phyloP scores from a whole-genome alignment of 192 early-diverging fungal genomes.

The Umbelopsis ramanniana region DNA sequence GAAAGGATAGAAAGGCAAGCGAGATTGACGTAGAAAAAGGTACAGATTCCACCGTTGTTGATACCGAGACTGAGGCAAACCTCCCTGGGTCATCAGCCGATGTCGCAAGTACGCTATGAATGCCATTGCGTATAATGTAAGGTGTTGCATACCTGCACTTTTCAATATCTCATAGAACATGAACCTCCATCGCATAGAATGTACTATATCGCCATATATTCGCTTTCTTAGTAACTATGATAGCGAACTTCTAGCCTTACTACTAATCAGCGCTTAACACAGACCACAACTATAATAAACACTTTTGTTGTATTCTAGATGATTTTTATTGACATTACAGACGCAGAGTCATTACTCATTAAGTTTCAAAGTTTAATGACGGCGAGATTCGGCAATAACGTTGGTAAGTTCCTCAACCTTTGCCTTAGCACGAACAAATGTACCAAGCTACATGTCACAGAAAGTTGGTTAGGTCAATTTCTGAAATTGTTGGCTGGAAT shows the following conservation, averaged over 20 bases:
- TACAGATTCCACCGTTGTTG: background rate
- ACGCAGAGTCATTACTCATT: constrained; percentile 6
- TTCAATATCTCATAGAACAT: no score
- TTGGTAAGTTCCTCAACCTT: constrained; percentile 98
- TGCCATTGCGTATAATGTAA: no score
- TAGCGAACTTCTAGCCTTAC: no score
- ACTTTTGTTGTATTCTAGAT: background rate
- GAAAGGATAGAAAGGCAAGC: background rate
- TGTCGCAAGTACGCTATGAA: no score
- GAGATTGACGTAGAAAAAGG: background rate
- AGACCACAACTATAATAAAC: background rate
- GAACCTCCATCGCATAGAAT: no score
- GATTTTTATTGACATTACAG: constrained; percentile 15
- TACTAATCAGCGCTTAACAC: background rate
- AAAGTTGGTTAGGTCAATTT: background rate
- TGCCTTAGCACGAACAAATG: constrained; percentile 95
- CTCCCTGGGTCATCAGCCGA: no score
- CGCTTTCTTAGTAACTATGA: no score
- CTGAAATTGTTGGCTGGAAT: background rate
- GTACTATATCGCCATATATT: no score
- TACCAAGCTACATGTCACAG: constrained; percentile 74
- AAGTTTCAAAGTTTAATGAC: constrained; percentile 46
- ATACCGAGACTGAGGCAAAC: no score
- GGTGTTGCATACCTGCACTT: no score
- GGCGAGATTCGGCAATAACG: constrained; percentile 94